These are phyloP conservation scores for Termitomyces heimii DNA, from an alignment of 768 basidiomycete species.

Conservation along the genomic window DNA sequence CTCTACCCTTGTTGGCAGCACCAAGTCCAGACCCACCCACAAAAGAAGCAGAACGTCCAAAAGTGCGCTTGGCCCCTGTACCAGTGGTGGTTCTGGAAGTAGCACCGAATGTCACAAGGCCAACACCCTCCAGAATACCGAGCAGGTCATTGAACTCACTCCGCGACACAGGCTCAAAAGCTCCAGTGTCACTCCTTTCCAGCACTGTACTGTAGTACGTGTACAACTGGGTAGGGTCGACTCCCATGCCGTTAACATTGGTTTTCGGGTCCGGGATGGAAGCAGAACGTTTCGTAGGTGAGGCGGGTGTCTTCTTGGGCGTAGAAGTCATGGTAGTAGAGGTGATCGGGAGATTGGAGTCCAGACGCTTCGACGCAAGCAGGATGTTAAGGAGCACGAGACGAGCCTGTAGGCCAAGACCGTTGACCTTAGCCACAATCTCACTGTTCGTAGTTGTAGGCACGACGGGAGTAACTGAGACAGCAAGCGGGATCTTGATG, in stretches of 20 bases:
- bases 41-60: conserved; percentile 59
- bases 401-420: conserved; percentile 70
- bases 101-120: conserved; percentile 30
- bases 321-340: conserved; percentile 27
- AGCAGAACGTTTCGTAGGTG: conserved; percentile 49
- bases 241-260: conserved; percentile 23
- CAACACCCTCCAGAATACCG: conserved; percentile 67
- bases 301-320: conserved; percentile 28
- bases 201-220: conserved; percentile 59
- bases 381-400: conserved; percentile 61
- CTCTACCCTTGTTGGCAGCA: conserved; percentile 30
- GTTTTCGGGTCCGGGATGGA: conserved; percentile 24
- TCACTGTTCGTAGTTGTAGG: conserved; percentile 42
- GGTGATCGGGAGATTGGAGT: conserved; percentile 49
- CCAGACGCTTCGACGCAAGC: conserved; percentile 57
- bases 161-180: conserved; percentile 62
- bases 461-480: conserved; percentile 14
- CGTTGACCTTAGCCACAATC: conserved; percentile 56
- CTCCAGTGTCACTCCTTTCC: conserved; percentile 43
- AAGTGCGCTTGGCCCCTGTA: conserved; percentile 36
- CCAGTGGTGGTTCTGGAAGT: conserved; percentile 1
- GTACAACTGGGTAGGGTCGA: conserved; percentile 60
- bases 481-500: conserved; percentile 16
- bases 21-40: conserved; percentile 29
- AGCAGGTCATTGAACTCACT: conserved; percentile 74